phyloP scores from a whole-genome alignment of 176 grass and related monocot species.

The Oryza longistaminata region DNA sequence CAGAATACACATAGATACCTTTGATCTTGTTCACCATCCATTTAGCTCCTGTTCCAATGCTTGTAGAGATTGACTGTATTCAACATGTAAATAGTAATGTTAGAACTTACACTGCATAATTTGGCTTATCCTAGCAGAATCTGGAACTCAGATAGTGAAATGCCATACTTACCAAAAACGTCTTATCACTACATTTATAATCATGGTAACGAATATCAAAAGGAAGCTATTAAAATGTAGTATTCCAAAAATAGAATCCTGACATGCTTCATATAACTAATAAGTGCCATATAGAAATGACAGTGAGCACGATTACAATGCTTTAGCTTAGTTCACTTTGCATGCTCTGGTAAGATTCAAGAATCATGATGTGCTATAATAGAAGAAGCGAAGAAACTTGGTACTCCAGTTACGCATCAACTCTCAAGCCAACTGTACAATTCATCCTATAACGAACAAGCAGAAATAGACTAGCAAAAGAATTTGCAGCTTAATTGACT shows the following conservation, averaged over 20 bases:
- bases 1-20: constrained; percentile 48
- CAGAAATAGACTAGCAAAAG: background rate
- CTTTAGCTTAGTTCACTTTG: no score
- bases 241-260: background rate
- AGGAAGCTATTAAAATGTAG: background rate
- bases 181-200: background rate
- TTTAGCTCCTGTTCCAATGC: constrained; percentile 88
- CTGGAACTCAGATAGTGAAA: background rate
- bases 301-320: no score
- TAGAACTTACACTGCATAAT: constrained; percentile 40
- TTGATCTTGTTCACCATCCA: constrained; percentile 99
- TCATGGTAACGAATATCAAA: background rate
- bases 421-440: background rate
- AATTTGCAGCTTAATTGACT: background rate
- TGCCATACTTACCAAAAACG: background rate
- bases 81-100: constrained; percentile 36
- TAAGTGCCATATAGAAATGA: background rate
- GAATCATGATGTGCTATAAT: background rate
- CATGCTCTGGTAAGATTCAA: no score
- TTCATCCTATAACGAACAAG: background rate
- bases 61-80: constrained; percentile 81
- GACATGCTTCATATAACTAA: constrained; percentile 6
- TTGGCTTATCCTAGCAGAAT: background rate
- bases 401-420: background rate
- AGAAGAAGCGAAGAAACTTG: background rate